Base-by-base conservation (phyloP, 2,329 filamentous ascomycete species). In the Ceratocystis eucalypticola region DNA sequence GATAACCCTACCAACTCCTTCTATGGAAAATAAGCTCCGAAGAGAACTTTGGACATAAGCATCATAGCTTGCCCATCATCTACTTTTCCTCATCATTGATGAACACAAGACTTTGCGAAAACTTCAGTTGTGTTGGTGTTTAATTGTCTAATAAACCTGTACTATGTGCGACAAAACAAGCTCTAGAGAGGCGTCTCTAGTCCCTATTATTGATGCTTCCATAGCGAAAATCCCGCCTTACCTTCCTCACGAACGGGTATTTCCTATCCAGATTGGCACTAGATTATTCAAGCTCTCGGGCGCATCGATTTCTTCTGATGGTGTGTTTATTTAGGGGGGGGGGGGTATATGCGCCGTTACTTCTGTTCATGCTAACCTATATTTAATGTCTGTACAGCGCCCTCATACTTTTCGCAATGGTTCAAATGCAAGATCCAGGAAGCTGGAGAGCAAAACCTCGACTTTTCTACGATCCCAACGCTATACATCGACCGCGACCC, bases 401-500 rank as follows among this genome's bases (percentile, higher is more conserved):
- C 93, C 67, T 96, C 92, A 62, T 96, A 96, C 76, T 96, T 97
- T 77, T 96, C 93, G 22, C 88, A 91, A 71, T 96, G 94, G 78
- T 97, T 97, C 75, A 82, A 86, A 71, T 89, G 89, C 71, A 92
- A 96, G 76, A 76, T 96, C 50, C 82, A 83, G 67, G 77, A 80
- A 70, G 86, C 82, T 62, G 81, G 85, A 68, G 80, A 82, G 61
- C 80, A 84, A 65, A 81, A 83, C 66, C 67, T 76, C 4, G 25
- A 63, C n/a, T 75, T 77, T 61, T 30, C 5, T 2, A 41, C 57
- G 12, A 79, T 96, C 67, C 86, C 88, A 70, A 96, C 93, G 0
- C 80, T 97, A 5, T 96, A 96, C 76, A 96, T 97, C 72, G 93
- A 97, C 75, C 88, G 93, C 69, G 93, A 97, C 75, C 92, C 93